Base-by-base conservation (phyloP, 1,284 basidiomycete genomes). In the Cryptococcus hybrid region DNA sequence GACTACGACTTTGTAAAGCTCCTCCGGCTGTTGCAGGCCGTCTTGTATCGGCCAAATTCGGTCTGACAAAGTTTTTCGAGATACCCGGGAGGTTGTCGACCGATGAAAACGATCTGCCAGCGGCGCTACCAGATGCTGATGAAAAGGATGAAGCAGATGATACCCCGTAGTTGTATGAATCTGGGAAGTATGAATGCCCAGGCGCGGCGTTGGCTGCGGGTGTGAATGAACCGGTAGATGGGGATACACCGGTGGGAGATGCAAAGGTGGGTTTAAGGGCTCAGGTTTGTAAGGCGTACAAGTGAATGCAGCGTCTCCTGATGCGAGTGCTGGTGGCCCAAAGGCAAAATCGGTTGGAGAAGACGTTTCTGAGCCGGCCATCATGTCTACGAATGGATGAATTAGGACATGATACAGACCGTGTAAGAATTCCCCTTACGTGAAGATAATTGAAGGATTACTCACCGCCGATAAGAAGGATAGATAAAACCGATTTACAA, bases 21-120 rank as follows among this genome's bases (percentile, higher is more conserved):
- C 73, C 74, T 15, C 66, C 70, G 11, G 73, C 70, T 2, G 76
- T 76, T 2, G 74, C 73, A 7, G 76, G 76, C 46, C 74, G 62
- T 18, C 73, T 63, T 5, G 73, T 68, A 42, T 75, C 74, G 42
- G 55, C 65, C 7, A 57, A 18, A 24, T 62, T 63, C 2, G 74
- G 74, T 15, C 73, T 59, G 7, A 64, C 67, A 58, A 78, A 78
- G 45, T 78, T 73, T 13, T 73, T 66, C 11, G 70, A 74, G 49
- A 76, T 78, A 18, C 74, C 69, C 5, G 76, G 74, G 7, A 78
- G 66, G 37, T 15, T 24, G 36, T 71, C 71, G 39, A 63, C 54
- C 2, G 69, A 70, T 6, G 69, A 71, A 56, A 73, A 73, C 1
- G 67, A 68, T 2, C 58, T 55, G 34, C 67, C 62, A 7, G 61